Base-by-base conservation (phyloP, 306 rosid genomes). In the Cucurbita pepo region DNA sequence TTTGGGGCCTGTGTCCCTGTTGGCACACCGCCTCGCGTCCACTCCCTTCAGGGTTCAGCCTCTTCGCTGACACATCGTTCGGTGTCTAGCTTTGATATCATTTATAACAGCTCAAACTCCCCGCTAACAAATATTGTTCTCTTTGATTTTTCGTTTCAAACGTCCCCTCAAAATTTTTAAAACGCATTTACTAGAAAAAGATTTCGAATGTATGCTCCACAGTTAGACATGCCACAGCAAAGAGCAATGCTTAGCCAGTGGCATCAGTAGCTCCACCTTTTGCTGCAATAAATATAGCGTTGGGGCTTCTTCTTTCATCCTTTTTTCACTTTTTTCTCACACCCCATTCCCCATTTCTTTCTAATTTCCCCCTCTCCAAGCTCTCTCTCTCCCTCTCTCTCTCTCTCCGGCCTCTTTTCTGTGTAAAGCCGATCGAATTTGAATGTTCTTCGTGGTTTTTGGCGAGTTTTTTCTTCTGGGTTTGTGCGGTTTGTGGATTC, bases 251-350 rank as follows among this genome's bases (percentile, higher is more conserved):
- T 50, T 50, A 50, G 54, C 54, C 54, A 50, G 14, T 52, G 65
- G 75, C 53, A 79, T 76, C 71, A 61, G 84, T 56, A 78, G 88
- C 77, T 44, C 73, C 36, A 76, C 76, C 72, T 48, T 73, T 75
- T 45, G 76, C 81, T 45, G 76, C 82, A 84, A 71, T 83, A 82
- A 82, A 83, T 85, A 79, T 25, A 48, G 78, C 52, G 52, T 61
- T 60, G 10, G 19, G 4, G 6, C 21, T 52, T 58, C 64, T 4
- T 58, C 64, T 60, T 60, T 34, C 65, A 57, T 57, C 65, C 8
- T 15, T 56, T 9, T 5, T 25, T 58, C 1, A n/a, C 4, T 11
- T 9, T 13, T 48, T 22, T 67, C 25, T 69, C 76, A 30, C 37
- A 21, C 73, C 34, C 57, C 0, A 4, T 47, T 18, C 51, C 4